Conservation (phyloP, 441 rosid genomes). For the Gossypium gossypioides region DNA sequence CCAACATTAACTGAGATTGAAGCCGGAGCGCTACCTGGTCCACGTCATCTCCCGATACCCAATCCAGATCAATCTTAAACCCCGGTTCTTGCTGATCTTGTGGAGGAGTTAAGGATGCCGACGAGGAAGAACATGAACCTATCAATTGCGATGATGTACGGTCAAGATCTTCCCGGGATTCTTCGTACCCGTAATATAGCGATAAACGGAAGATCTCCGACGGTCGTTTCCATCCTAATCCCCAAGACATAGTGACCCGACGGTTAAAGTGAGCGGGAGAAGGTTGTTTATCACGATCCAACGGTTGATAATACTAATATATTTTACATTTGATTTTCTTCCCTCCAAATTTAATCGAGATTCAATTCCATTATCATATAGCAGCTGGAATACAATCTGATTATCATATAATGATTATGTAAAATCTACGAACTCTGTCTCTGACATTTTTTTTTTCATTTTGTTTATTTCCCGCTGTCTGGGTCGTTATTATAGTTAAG, state of each 20-base stretch:
- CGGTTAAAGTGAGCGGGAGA: not conserved
- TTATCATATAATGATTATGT: not conserved
- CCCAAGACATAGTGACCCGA: constrained; percentile 59
- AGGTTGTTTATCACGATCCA: constrained; percentile 8
- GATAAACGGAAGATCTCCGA: constrained; percentile 66
- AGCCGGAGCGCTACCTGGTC: constrained; percentile 72
- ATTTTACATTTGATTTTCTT: not conserved
- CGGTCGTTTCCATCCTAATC: constrained; percentile 85
- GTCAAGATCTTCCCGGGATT: constrained; percentile 39
- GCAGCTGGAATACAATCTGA: no score
- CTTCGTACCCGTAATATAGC: constrained; percentile 63
- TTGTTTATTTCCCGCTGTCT: not conserved
- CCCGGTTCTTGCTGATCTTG: constrained; percentile 61
- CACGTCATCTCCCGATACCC: constrained; percentile 82
- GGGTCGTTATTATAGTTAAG: not conserved
- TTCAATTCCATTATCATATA: no score
- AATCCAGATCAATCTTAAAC: constrained; percentile 67
- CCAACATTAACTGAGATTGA: constrained; percentile 86
- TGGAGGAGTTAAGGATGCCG: constrained; percentile 31
- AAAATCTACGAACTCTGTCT: not conserved
- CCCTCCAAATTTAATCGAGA: not conserved
- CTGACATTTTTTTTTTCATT: not conserved
- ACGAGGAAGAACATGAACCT: constrained; percentile 30
- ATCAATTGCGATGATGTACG: constrained; percentile 35
- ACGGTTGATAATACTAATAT: not conserved